Evolutionary conservation across 2,329 filamentous ascomycete species (phyloP).

Genomic region (Aspergillus pseudonomiae): DNA sequence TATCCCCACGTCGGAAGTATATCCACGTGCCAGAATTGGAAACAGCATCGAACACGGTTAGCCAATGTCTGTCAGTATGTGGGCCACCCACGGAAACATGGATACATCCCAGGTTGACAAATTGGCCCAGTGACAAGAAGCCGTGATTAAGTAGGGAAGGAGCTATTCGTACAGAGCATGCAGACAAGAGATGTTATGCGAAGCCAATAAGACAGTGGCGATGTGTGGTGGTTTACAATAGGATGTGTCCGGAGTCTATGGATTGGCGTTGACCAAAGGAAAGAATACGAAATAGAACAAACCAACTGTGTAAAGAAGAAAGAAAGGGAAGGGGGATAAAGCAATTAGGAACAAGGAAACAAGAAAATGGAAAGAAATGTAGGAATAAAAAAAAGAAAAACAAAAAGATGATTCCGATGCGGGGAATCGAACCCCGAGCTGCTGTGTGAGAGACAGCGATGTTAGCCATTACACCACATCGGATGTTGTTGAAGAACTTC

Average conservation of each 20-base stretch:
- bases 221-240: too few species aligned
- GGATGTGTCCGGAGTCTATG: too few species aligned
- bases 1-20: too few species aligned
- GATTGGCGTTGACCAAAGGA: too few species aligned
- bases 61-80: neutral
- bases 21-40: neutral
- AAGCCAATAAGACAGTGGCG: too few species aligned
- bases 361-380: neutral
- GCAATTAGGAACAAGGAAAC: neutral
- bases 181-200: too few species aligned
- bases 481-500: neutral
- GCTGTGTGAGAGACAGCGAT: slow-evolving; percentile 16
- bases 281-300: too few species aligned
- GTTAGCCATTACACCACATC: slow-evolving; percentile 21
- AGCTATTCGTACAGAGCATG: too few species aligned
- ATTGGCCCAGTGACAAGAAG: accelerated
- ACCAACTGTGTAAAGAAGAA: too few species aligned
- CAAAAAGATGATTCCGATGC: slow-evolving; percentile 12
- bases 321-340: neutral
- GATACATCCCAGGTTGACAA: neutral
- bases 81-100: too few species aligned
- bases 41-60: neutral
- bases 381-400: neutral
- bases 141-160: too few species aligned
- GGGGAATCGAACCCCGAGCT: slow-evolving; percentile 19